These are phyloP conservation scores for Sutorius australiensis DNA, from an alignment of 768 basidiomycete genomes.

Conservation along the genomic window DNA sequence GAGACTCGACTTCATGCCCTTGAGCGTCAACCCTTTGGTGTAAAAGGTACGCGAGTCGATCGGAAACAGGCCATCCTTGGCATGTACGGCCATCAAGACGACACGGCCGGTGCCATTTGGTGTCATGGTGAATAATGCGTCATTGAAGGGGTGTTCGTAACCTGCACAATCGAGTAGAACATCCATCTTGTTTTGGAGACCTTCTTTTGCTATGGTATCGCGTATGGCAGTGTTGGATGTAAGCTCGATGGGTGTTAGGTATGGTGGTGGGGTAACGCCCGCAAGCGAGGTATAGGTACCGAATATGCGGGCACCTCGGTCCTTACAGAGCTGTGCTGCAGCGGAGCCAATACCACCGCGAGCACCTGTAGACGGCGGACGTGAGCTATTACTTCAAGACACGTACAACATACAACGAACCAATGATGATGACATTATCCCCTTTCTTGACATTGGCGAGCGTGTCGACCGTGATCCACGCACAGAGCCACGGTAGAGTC, in stretches of 20 bases:
- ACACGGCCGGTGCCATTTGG: conserved; percentile 32
- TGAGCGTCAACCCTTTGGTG: conserved; percentile 29
- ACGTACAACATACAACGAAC: conserved; percentile 3
- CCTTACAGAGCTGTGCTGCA: conserved; percentile 31
- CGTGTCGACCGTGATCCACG: conserved; percentile 36
- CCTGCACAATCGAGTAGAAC: conserved; percentile 34
- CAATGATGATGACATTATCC: conserved; percentile 34
- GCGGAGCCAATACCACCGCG: conserved; percentile 35
- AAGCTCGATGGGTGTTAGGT: conserved; percentile 32
- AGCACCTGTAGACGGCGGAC: conserved; percentile 21
- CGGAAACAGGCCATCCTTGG: conserved; percentile 31
- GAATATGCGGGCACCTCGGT: conserved; percentile 31
- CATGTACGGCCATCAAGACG: conserved; percentile 34
- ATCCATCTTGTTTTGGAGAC: conserved; percentile 30
- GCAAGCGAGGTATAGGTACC: conserved; percentile 34
- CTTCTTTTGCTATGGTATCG: conserved; percentile 24
- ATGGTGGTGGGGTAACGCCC: conserved; percentile 21
- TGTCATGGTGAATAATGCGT: conserved; percentile 33
- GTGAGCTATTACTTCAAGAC: neutral
- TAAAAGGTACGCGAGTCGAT: conserved; percentile 32
- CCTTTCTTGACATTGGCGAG: conserved; percentile 32
- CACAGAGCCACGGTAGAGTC: conserved; percentile 34
- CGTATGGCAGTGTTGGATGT: conserved; percentile 30
- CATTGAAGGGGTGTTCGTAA: conserved; percentile 32
- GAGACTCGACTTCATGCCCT: conserved; percentile 30